phyloP scores from a whole-genome alignment of 2,329 filamentous ascomycete genomes.

The Gremmenia infestans region DNA sequence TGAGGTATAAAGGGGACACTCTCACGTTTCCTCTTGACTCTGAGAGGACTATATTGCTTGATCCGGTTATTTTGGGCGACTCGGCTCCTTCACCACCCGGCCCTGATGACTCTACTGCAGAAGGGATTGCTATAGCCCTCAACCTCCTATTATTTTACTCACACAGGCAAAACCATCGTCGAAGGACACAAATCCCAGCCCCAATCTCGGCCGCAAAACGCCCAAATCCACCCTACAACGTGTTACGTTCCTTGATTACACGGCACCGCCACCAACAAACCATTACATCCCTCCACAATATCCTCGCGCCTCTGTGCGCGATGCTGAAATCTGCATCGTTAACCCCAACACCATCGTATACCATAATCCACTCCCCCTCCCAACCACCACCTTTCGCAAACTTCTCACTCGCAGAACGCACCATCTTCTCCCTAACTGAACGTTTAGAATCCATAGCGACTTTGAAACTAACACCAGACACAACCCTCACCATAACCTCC shows the following conservation, averaged over 20 bases:
- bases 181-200: slow-evolving; percentile 59
- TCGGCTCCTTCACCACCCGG: slow-evolving; percentile 30
- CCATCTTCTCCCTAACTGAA: slow-evolving; percentile 37
- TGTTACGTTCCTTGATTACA: slow-evolving; percentile 51
- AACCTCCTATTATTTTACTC: slow-evolving; percentile 74
- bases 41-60: slow-evolving; percentile 56
- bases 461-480: slow-evolving; percentile 31
- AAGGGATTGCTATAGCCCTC: slow-evolving; percentile 61
- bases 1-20: slow-evolving; percentile 56
- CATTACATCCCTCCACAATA: slow-evolving; percentile 16
- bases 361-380: slow-evolving; percentile 17
- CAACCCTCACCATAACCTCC: slow-evolving; percentile 35
- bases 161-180: slow-evolving; percentile 69
- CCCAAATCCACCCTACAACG: slow-evolving; percentile 45
- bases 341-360: slow-evolving; percentile 23
- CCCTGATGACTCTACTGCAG: slow-evolving; percentile 51
- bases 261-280: slow-evolving; percentile 27
- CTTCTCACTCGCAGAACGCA: slow-evolving; percentile 32
- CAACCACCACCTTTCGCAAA: slow-evolving; percentile 17
- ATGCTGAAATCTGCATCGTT: slow-evolving; percentile 22
- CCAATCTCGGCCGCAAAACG: slow-evolving; percentile 46
- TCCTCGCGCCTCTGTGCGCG: slow-evolving; percentile 21
- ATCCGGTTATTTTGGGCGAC: slow-evolving; percentile 59
- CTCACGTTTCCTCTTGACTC: slow-evolving; percentile 52
- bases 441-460: slow-evolving; percentile 39